Evolutionary conservation across 164 flowering plant genomes (phyloP).

Genomic region (Kingdonia uniflora): DNA sequence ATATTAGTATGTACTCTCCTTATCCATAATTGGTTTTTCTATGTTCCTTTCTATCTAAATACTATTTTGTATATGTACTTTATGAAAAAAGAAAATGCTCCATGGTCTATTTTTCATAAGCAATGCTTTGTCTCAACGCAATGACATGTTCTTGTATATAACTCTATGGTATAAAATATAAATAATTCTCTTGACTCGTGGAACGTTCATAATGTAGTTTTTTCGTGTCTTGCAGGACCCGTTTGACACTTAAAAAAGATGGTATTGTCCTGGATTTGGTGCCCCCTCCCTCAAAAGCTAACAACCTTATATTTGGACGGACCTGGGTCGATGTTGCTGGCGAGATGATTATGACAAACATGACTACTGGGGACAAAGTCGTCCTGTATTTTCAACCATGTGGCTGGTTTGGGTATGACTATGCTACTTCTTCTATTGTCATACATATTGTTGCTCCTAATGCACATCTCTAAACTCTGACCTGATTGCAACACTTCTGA

Average conservation of each 20-base stretch:
- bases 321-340: slow-evolving; percentile 78
- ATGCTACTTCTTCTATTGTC: neutral
- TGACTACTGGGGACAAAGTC: slow-evolving; percentile 77
- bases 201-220: neutral
- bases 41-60: too few species aligned
- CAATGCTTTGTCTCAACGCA: too few species aligned
- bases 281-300: slow-evolving; percentile 70
- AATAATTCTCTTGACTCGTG: too few species aligned
- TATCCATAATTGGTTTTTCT: too few species aligned
- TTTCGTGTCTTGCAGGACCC: slow-evolving; percentile 36
- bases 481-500: neutral
- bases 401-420: slow-evolving; percentile 81
- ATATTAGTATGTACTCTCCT: too few species aligned
- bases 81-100: too few species aligned
- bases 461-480: neutral
- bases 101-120: too few species aligned
- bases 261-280: slow-evolving; percentile 71
- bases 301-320: slow-evolving; percentile 74
- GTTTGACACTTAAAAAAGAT: slow-evolving; percentile 54
- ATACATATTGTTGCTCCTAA: neutral
- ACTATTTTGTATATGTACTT: too few species aligned
- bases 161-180: too few species aligned
- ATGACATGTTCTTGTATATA: too few species aligned
- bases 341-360: slow-evolving; percentile 74
- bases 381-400: slow-evolving; percentile 78